Conservation (phyloP, 2,329 filamentous ascomycete genomes). For the Corniculantispora saksenae region DNA sequence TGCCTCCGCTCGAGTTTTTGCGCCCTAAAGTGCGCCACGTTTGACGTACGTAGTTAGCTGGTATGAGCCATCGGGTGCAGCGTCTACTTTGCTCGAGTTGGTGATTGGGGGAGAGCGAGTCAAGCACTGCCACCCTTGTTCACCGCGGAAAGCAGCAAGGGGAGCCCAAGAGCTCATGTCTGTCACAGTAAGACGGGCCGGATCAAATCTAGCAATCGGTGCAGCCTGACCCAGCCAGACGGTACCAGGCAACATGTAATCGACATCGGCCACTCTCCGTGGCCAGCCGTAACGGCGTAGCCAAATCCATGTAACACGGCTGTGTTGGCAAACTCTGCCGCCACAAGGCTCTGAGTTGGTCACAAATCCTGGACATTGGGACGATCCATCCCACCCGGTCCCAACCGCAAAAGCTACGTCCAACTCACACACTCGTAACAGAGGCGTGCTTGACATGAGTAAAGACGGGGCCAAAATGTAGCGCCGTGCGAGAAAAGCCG, state of each 20-base stretch:
- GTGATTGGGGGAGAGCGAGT: not conserved
- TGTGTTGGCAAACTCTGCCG: not conserved
- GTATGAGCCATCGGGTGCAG: slow-evolving; percentile 13
- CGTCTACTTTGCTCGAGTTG: not conserved
- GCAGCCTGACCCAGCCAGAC: not conserved
- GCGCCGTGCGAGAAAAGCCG: not conserved
- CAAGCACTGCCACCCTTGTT: not conserved
- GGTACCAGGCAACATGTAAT: no score
- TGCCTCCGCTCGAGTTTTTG: not conserved
- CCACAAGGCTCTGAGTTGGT: no score
- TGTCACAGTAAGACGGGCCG: not conserved
- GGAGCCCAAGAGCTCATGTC: not conserved
- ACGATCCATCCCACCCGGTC: not conserved
- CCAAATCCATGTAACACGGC: not conserved
- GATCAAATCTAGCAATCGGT: not conserved
- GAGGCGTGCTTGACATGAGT: no score
- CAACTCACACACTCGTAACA: no score
- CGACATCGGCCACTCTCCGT: not conserved
- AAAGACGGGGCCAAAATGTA: not conserved
- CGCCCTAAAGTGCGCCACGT: slow-evolving; percentile 4
- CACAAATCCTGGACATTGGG: not conserved
- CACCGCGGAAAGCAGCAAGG: not conserved
- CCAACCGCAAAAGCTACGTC: no score
- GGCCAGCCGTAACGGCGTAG: not conserved
- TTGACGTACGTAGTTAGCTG: not conserved